A percentile compares a stretch with the other conserved stretches of the same genome.
phyloP scores from a whole-genome alignment of 306 rosid genomes.

The Trichosanthes cucumerina region DNA sequence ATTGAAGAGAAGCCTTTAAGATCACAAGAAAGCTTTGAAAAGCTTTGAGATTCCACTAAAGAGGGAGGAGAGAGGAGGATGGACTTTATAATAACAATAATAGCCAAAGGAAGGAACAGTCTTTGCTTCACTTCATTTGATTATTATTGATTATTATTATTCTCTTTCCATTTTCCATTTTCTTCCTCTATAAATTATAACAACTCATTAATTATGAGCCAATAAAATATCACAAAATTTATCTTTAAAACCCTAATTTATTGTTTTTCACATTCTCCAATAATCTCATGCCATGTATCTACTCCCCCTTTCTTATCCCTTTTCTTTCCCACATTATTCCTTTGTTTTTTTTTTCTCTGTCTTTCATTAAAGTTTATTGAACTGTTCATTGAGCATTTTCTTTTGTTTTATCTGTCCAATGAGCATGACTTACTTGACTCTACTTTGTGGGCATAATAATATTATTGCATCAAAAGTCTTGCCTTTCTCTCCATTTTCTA shows the following conservation, averaged over 20 bases:
- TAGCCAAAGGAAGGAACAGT: background rate
- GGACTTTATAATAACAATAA: background rate
- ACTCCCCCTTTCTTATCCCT: background rate
- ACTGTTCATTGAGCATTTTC: background rate
- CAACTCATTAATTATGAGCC: background rate
- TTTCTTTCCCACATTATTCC: background rate
- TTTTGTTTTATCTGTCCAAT: slow-evolving; percentile 1
- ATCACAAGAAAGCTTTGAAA: background rate
- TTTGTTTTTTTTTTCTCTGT: background rate
- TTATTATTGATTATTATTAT: too few species aligned
- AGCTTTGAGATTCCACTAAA: background rate
- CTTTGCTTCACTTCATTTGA: background rate
- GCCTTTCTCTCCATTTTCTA: background rate
- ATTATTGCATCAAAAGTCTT: background rate
- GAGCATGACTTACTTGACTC: background rate
- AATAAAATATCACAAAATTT: background rate
- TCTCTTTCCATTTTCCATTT: background rate
- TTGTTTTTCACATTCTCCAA: background rate
- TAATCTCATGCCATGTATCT: background rate
- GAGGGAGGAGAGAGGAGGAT: background rate
- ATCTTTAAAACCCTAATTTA: background rate
- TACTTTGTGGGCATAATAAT: background rate
- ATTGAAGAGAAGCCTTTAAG: slow-evolving; percentile 12
- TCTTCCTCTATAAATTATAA: too few species aligned
- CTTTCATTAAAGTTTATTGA: background rate